phyloP scores from a whole-genome alignment of 495 filamentous ascomycete species.

The Pseudomonodictys pantanalensis region DNA sequence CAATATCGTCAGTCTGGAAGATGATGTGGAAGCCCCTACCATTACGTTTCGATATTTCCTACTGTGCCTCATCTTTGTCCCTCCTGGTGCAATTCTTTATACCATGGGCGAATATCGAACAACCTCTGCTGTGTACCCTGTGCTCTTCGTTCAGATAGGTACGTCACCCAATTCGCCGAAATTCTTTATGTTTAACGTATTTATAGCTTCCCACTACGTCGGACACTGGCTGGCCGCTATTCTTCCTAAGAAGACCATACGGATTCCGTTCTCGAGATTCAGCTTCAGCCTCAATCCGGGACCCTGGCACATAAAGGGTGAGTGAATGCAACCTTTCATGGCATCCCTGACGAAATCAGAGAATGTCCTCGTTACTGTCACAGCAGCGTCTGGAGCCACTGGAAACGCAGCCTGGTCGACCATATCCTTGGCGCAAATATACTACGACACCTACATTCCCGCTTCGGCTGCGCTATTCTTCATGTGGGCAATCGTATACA shows the following conservation, averaged over 20 bases:
- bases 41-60: conserved; percentile 58
- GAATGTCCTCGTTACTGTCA: conserved; percentile 56
- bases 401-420: conserved; percentile 51
- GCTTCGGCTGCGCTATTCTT: conserved; percentile 54
- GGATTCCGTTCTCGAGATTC: conserved; percentile 47
- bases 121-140: conserved; percentile 54
- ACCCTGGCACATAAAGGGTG: conserved; percentile 51
- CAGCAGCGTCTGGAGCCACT: conserved; percentile 54
- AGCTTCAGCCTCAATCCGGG: conserved; percentile 51
- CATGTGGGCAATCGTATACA: conserved; percentile 57
- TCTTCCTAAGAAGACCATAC: conserved; percentile 48
- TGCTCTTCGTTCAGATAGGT: conserved; percentile 55
- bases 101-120: conserved; percentile 55
- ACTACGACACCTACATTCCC: conserved; percentile 50
- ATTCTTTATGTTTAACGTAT: not conserved
- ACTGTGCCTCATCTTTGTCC: conserved; percentile 51
- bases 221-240: conserved; percentile 53
- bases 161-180: not conserved
- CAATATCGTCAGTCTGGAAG: conserved; percentile 51
- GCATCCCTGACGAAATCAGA: conserved; percentile 39
- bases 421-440: conserved; percentile 54
- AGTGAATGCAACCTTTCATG: not conserved
- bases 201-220: conserved; percentile 48
- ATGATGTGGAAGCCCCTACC: conserved; percentile 52
- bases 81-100: conserved; percentile 53